Percentiles rank a stretch among this genome's conserved stretches.
Conservation (phyloP, 2,329 filamentous ascomycete species). For the Delphinella strobiligena region DNA sequence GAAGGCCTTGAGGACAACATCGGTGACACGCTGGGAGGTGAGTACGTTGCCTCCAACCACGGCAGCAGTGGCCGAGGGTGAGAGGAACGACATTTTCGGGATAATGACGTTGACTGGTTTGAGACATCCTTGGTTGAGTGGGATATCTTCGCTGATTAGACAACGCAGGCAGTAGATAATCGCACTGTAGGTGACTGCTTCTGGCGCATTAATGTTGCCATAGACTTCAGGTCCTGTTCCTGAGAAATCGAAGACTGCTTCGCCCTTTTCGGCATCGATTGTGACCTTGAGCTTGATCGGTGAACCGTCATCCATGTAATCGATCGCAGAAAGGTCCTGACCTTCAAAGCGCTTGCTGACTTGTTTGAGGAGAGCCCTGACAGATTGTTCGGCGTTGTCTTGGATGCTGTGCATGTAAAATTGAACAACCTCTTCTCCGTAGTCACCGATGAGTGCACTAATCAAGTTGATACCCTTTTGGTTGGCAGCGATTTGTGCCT, state of each 20-base stretch:
- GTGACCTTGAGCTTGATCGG: conserved; percentile 64
- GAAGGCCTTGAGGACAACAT: conserved; percentile 73
- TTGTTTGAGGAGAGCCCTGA: conserved; percentile 59
- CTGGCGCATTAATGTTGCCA: conserved; percentile 59
- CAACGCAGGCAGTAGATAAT: conserved; percentile 80
- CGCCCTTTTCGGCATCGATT: conserved; percentile 61
- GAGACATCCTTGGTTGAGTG: conserved; percentile 75
- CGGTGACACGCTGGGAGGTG: conserved; percentile 66
- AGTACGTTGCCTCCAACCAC: conserved; percentile 77
- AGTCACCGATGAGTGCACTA: conserved; percentile 61
- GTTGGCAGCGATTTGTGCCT: conserved; percentile 78
- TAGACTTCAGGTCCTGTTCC: conserved; percentile 73
- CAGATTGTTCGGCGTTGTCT: conserved; percentile 64
- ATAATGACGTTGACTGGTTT: conserved; percentile 62
- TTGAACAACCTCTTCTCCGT: conserved; percentile 63
- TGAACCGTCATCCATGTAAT: conserved; percentile 81
- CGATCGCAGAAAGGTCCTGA: conserved; percentile 58
- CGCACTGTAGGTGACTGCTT: conserved; percentile 70
- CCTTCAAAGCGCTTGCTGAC: conserved; percentile 59
- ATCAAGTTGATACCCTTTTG: conserved; percentile 76
- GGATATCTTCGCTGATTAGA: conserved; percentile 68
- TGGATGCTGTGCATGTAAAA: conserved; percentile 80
- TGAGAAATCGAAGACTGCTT: conserved; percentile 65
- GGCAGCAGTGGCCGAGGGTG: conserved; percentile 62
- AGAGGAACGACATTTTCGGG: conserved; percentile 57